These are phyloP conservation scores for Sarocladiaceae sp. DNA, from an alignment of 2,329 filamentous ascomycete genomes.

Conservation along the genomic window DNA sequence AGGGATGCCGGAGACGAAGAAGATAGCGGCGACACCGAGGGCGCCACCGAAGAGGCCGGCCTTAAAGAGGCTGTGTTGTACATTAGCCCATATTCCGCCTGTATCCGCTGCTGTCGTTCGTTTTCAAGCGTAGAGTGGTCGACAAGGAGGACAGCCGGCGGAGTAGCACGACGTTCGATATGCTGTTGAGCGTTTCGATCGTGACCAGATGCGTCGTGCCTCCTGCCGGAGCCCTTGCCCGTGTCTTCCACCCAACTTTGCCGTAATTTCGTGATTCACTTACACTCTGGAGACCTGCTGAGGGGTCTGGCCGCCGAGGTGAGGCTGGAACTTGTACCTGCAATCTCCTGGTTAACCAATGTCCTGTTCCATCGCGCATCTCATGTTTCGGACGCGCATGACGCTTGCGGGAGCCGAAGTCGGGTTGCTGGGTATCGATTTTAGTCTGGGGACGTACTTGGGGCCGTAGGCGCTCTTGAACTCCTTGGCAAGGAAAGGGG, in stretches of 20 bases:
- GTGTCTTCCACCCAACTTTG: not conserved
- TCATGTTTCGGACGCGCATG: not conserved
- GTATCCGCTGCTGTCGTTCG: not conserved
- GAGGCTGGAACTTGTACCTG: slow-evolving; percentile 57
- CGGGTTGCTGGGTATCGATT: too few species aligned
- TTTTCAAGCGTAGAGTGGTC: not conserved
- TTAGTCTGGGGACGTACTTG: slow-evolving; percentile 45
- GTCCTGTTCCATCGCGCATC: slow-evolving; percentile 5
- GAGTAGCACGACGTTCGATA: too few species aligned
- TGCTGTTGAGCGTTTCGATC: too few species aligned
- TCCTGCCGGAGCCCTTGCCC: not conserved
- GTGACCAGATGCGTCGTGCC: too few species aligned
- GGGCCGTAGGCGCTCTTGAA: slow-evolving; percentile 64
- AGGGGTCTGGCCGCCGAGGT: slow-evolving; percentile 49
- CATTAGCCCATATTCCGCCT: not conserved
- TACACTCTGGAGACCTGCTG: slow-evolving; percentile 47
- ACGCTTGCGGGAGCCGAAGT: too few species aligned
- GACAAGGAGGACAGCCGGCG: not conserved
- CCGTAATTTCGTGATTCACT: slow-evolving; percentile 25
- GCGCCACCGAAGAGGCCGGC: slow-evolving; percentile 53
- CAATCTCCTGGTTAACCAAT: slow-evolving; percentile 22
- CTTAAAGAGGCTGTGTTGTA: slow-evolving; percentile 42
- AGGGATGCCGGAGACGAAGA: slow-evolving; percentile 59
- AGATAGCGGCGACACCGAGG: slow-evolving; percentile 53
- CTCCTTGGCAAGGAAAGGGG: slow-evolving; percentile 38